Base-by-base conservation (phyloP, 192 early-diverging fungal genomes). In the Backusella morwellensis region DNA sequence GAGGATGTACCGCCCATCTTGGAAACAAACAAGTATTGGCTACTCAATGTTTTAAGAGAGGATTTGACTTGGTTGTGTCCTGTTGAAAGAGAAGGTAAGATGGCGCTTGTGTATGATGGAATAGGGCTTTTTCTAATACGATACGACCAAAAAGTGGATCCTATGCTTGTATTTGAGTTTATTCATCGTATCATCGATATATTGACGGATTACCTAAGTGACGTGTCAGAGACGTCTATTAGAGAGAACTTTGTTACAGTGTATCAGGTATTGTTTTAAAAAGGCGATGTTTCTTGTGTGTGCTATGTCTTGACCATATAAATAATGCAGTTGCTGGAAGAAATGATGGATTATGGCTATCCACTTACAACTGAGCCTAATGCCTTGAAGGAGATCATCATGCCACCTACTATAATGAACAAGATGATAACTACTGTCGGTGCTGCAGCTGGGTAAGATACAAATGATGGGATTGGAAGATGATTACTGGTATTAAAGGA, bases 161-260 rank as follows among this genome's bases (percentile, higher is more conserved):
- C 95, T 23, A 84, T 96, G 73, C 85, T 91, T 74, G 92, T 98
- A 3, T 86, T 98, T 69, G 93, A 95, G 79, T 93, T 98, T 76
- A 84, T 96, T 29, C 93, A 96, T 67, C 86, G 93, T 40, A 89
- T 96, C 35, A 86, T 90, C 21, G 92, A 95, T 71, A 88, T 96
- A 72, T 76, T 97, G 15, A 75, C 86, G 1, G 95, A 96, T 74
- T 99, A 99, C 78, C 91, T 97, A 71, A 92, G 93, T 19, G 84
- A 89, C 38, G 80, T 99, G 21, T 92, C 93, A 11, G 97, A 98
- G 77, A 77, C 86, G 21, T 90, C 90, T 32, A 89, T 99, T 23
- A 95, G 94, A 83, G 96, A 99, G 71, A 94, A 97, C 85, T 97
- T 97, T 91, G 91, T 92, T 34, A 94, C 92, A 14, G 92, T 97